These are phyloP conservation scores for Mrakia gelida DNA, from an alignment of 768 basidiomycete genomes.

Conservation along the genomic window DNA sequence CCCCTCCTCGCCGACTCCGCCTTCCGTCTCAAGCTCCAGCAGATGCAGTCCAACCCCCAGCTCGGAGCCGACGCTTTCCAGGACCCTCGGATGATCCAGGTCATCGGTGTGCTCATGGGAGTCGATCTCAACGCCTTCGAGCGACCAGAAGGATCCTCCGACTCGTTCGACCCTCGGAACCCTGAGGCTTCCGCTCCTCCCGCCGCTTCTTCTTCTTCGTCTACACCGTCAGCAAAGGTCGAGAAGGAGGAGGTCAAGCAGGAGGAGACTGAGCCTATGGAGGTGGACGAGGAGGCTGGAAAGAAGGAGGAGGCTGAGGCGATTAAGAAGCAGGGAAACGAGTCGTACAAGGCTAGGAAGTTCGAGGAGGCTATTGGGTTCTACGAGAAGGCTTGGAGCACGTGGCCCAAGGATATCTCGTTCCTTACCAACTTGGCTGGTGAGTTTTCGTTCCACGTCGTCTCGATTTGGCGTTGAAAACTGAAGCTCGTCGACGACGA, in stretches of 20 bases:
- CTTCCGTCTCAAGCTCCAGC: conserved; percentile 62
- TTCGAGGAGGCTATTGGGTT: conserved; percentile 70
- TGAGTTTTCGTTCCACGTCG: conserved; percentile 39
- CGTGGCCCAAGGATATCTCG: conserved; percentile 87
- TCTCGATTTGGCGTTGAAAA: too few species aligned
- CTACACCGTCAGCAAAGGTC: conserved; percentile 16
- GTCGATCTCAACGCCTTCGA: conserved; percentile 83
- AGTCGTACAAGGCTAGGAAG: conserved; percentile 78
- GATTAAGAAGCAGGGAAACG: conserved; percentile 71
- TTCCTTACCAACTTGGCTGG: conserved; percentile 88
- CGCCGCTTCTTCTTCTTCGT: conserved; percentile 19
- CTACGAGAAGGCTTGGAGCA: conserved; percentile 86
- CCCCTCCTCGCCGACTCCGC: conserved; percentile 76
- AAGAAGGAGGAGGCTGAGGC: conserved; percentile 73
- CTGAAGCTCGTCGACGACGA: too few species aligned
- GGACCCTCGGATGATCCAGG: conserved; percentile 81
- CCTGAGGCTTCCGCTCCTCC: conserved; percentile 27
- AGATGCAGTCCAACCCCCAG: conserved; percentile 39
- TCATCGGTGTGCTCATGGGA: conserved; percentile 86
- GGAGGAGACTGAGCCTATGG: conserved; percentile 43
- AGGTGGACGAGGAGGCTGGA: conserved; percentile 60
- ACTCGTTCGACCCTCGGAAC: conserved; percentile 46
- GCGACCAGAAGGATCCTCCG: conserved; percentile 77
- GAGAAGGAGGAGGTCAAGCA: conserved; percentile 23
- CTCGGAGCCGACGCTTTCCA: conserved; percentile 52